Percentiles rank a stretch among this genome's conserved stretches.
phyloP scores from a whole-genome alignment of 768 basidiomycete species.

The Boletus tylopilopsis region DNA sequence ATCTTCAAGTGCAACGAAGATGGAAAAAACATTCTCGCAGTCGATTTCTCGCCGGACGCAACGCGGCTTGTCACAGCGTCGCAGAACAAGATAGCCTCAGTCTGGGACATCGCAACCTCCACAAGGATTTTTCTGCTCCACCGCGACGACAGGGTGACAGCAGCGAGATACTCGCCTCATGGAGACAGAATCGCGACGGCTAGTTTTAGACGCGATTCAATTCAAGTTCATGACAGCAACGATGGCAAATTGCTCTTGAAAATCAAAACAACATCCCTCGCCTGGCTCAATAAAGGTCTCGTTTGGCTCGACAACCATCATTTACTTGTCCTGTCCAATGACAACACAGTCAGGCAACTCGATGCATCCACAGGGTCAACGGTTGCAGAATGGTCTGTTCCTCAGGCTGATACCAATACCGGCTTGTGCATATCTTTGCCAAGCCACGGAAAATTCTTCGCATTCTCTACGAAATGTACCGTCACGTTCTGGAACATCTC shows the following conservation, averaged over 20 bases:
- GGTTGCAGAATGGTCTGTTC: background rate
- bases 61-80: background rate
- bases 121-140: background rate
- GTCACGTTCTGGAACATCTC: too few species aligned
- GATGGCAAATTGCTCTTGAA: background rate
- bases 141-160: background rate
- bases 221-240: background rate
- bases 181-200: constrained; percentile 1
- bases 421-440: background rate
- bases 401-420: rapidly evolving
- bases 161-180: background rate
- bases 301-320: background rate
- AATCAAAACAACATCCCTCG: background rate
- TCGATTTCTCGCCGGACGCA: background rate
- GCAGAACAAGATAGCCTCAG: background rate
- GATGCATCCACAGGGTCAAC: background rate
- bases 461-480: too few species aligned
- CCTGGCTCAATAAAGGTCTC: background rate
- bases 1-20: background rate
- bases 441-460: background rate
- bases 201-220: background rate
- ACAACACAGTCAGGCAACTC: background rate
- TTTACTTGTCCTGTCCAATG: background rate
- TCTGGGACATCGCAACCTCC: background rate
- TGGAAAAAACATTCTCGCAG: background rate